phyloP scores from a whole-genome alignment of 2,329 filamentous ascomycete genomes.

The Fonsecaea erecta region DNA sequence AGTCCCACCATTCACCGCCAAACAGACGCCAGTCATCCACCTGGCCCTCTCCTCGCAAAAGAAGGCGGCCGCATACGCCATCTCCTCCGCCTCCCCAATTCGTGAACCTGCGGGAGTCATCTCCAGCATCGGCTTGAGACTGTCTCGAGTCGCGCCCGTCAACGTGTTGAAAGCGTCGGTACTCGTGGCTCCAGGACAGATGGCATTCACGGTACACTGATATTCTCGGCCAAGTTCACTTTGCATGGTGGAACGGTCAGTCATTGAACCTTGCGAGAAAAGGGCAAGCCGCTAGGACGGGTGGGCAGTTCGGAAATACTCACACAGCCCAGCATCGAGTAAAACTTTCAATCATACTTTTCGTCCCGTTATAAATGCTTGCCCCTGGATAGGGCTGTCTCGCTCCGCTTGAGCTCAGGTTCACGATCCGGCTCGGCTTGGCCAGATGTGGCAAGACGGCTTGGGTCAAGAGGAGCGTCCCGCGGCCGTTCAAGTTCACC shows the following conservation, averaged over 20 bases:
- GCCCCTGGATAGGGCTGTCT: conserved; percentile 19
- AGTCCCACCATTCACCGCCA: conserved; percentile 23
- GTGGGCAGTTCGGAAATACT: not conserved
- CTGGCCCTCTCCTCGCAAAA: conserved; percentile 40
- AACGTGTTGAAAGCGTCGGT: conserved; percentile 19
- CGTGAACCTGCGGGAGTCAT: conserved; percentile 32
- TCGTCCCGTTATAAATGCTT: conserved; percentile 57
- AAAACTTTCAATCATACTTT: conserved; percentile 57
- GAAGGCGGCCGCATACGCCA: conserved; percentile 54
- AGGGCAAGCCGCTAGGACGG: too few species aligned
- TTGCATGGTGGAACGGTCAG: not conserved
- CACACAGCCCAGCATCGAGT: conserved; percentile 49
- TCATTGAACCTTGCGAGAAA: not conserved
- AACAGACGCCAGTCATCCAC: conserved; percentile 21
- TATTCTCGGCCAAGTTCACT: conserved; percentile 24
- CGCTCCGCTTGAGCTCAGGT: conserved; percentile 39
- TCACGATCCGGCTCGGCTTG: conserved; percentile 46
- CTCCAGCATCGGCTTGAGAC: conserved; percentile 17
- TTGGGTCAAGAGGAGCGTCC: conserved; percentile 51
- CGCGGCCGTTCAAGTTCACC: conserved; percentile 53
- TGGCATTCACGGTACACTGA: conserved; percentile 20
- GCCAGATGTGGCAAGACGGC: conserved; percentile 42
- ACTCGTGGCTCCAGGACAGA: conserved; percentile 15
- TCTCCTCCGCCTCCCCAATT: conserved; percentile 56
- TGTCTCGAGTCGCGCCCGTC: conserved; percentile 1